A percentile compares a stretch with the other conserved stretches of the same genome.
phyloP scores from a whole-genome alignment of 345 rosid genomes.

The Arabidopsis arenosa region DNA sequence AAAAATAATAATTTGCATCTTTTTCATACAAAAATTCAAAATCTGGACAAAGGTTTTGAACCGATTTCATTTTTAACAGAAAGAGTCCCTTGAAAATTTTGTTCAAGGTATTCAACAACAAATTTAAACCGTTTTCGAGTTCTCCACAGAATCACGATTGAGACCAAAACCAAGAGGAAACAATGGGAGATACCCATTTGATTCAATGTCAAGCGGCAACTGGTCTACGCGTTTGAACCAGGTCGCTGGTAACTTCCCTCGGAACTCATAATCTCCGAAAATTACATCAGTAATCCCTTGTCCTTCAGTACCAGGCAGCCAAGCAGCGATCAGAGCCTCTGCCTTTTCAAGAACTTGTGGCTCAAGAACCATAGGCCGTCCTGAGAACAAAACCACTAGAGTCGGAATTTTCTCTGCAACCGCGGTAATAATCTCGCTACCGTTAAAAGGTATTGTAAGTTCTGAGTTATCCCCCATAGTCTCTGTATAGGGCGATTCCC shows the following conservation, averaged over 20 bases:
- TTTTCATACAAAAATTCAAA: too few species aligned
- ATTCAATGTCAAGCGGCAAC: constrained; percentile 52
- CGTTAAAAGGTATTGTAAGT: constrained; percentile 65
- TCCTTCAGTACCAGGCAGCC: constrained; percentile 32
- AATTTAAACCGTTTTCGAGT: background rate
- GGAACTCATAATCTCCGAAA: constrained; percentile 35
- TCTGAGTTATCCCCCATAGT: constrained; percentile 54
- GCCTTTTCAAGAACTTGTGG: constrained; percentile 57
- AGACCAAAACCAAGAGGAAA: constrained; percentile 73
- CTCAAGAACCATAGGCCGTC: constrained; percentile 68
- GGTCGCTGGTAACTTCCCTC: constrained; percentile 24
- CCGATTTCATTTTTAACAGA: background rate
- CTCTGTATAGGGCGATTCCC: constrained; percentile 78
- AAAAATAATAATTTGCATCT: too few species aligned
- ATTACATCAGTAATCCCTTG: constrained; percentile 28
- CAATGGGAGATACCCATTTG: constrained; percentile 57
- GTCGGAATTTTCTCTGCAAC: constrained; percentile 67
- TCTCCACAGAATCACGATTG: background rate
- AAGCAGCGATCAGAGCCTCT: constrained; percentile 58
- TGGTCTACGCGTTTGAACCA: constrained; percentile 43
- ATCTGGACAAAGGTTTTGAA: background rate
- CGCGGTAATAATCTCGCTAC: constrained; percentile 53
- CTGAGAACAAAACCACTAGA: constrained; percentile 62
- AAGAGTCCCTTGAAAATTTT: background rate
- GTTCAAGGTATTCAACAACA: background rate